phyloP scores from a whole-genome alignment of 495 filamentous ascomycete genomes.

The Xylaria bambusicola region DNA sequence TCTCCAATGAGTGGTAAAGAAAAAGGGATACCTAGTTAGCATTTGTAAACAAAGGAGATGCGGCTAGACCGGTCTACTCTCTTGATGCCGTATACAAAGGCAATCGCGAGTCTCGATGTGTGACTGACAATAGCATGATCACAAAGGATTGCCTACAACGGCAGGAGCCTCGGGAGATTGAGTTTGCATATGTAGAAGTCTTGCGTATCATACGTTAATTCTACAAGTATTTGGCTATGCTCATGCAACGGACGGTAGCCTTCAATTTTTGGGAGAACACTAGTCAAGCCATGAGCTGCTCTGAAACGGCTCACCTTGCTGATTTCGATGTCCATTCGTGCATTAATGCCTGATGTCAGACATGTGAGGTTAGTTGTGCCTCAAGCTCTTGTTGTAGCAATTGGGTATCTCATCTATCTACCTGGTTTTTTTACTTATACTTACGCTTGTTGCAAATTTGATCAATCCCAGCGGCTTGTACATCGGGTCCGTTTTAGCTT shows the following conservation, averaged over 20 bases:
- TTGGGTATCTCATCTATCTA: slow-evolving; percentile 23
- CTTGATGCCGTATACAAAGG: slow-evolving; percentile 9
- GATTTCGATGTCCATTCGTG: too few species aligned
- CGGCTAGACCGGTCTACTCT: not conserved
- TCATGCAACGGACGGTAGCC: too few species aligned
- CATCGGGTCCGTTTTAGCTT: too few species aligned
- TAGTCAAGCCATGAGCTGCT: too few species aligned
- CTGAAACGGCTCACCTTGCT: too few species aligned
- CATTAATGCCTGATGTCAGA: too few species aligned
- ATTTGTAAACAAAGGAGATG: not conserved
- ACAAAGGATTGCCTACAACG: slow-evolving; percentile 1
- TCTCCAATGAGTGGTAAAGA: too few species aligned
- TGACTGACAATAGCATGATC: not conserved
- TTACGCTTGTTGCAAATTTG: not conserved
- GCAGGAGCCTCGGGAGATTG: not conserved
- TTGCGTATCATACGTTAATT: not conserved
- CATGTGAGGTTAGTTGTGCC: not conserved
- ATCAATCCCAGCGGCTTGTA: not conserved
- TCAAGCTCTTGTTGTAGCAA: slow-evolving; percentile 12
- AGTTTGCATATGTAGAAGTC: not conserved
- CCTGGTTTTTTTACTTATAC: not conserved
- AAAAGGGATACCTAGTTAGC: not conserved
- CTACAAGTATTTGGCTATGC: too few species aligned
- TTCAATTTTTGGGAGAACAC: too few species aligned
- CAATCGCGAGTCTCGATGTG: slow-evolving; percentile 4